These are phyloP conservation scores for Psilocybe tampanensis DNA, from an alignment of 768 basidiomycete genomes.

Conservation along the genomic window DNA sequence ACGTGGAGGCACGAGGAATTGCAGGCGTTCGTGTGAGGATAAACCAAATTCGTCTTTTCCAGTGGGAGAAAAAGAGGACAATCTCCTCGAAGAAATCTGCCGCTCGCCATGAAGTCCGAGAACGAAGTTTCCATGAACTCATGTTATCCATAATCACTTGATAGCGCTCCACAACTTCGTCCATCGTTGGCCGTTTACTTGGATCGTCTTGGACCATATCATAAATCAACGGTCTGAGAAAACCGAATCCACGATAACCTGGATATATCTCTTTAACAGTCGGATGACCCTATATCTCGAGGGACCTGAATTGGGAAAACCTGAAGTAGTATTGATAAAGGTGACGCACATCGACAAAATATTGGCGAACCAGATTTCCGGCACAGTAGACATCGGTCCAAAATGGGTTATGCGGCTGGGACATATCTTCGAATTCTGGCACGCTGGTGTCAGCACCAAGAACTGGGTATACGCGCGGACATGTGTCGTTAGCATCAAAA, in stretches of 20 bases:
- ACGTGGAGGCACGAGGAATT: too few relatives aligned
- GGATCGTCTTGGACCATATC: slow-evolving; percentile 40
- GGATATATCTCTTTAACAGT: too few relatives aligned
- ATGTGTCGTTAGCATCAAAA: not conserved
- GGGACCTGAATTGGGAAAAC: not conserved
- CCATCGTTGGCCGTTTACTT: slow-evolving; percentile 35
- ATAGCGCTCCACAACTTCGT: slow-evolving; percentile 35
- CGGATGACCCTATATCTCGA: too few relatives aligned
- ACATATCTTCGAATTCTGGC: not conserved
- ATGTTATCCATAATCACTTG: slow-evolving; percentile 1
- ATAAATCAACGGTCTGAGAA: slow-evolving; percentile 27
- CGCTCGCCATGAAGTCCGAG: too few relatives aligned
- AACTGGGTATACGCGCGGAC: not conserved
- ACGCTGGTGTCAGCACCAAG: not conserved
- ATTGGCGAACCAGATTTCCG: not conserved
- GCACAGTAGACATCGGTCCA: slow-evolving; percentile 1
- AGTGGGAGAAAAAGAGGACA: too few relatives aligned
- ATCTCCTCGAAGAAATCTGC: too few relatives aligned
- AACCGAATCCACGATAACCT: slow-evolving; percentile 27
- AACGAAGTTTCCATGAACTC: too few relatives aligned
- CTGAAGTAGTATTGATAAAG: not conserved
- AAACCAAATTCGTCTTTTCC: too few relatives aligned
- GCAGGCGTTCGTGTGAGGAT: too few relatives aligned
- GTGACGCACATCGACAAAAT: not conserved
- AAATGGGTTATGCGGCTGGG: slow-evolving; percentile 1